phyloP scores from a whole-genome alignment of 1,284 basidiomycete genomes.

The Entoloma clypeatum region DNA sequence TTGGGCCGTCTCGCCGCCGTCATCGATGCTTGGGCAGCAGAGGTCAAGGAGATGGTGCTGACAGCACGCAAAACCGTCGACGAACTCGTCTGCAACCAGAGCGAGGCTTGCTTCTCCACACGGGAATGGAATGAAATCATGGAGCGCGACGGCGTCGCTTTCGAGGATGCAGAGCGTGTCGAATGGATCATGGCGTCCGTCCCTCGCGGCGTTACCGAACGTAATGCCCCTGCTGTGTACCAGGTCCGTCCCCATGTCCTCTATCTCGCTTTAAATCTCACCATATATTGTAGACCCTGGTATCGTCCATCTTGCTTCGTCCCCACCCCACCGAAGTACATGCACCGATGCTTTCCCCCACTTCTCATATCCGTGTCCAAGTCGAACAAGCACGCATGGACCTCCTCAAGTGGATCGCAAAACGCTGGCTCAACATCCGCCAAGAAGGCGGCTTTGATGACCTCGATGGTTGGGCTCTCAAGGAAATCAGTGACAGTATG shows the following conservation, averaged over 20 bases:
- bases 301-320: slow-evolving; percentile 69
- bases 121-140: slow-evolving; percentile 72
- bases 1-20: slow-evolving; percentile 48
- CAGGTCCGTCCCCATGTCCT: slow-evolving; percentile 45
- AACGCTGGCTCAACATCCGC: slow-evolving; percentile 73
- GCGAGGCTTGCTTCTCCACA: slow-evolving; percentile 62
- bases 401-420: slow-evolving; percentile 62
- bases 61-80: slow-evolving; percentile 57
- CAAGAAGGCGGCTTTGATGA: slow-evolving; percentile 77
- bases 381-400: slow-evolving; percentile 73
- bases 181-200: slow-evolving; percentile 68
- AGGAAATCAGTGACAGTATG: slow-evolving; percentile 84
- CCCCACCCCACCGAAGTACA: slow-evolving; percentile 59
- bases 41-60: slow-evolving; percentile 60
- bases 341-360: slow-evolving; percentile 58
- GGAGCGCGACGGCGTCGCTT: slow-evolving; percentile 62
- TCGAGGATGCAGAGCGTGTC: slow-evolving; percentile 71
- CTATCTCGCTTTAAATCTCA: slow-evolving; percentile 3
- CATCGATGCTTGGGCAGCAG: slow-evolving; percentile 68
- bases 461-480: slow-evolving; percentile 81
- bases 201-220: slow-evolving; percentile 52
- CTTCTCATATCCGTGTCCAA: slow-evolving; percentile 60
- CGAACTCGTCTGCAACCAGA: slow-evolving; percentile 54
- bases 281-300: slow-evolving; percentile 53
- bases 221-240: slow-evolving; percentile 65